phyloP scores from a whole-genome alignment of 306 rosid genomes.

The Quercus aquifolioides region DNA sequence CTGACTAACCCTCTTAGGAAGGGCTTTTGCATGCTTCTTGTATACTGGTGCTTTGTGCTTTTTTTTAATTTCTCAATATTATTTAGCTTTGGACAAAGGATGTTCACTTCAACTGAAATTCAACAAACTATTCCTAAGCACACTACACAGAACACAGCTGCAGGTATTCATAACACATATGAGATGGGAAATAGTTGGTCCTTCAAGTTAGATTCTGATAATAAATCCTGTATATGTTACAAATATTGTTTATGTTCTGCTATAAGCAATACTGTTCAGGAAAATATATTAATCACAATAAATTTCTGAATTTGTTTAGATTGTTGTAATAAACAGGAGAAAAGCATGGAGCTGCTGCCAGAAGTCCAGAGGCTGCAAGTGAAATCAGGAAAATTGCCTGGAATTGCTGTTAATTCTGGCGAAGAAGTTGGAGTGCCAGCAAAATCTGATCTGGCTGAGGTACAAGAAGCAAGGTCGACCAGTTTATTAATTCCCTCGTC shows the following conservation, averaged over 20 bases:
- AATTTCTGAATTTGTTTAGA: constrained; percentile 8
- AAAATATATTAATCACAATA: neutral
- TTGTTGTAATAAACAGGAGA: constrained; percentile 59
- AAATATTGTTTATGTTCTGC: neutral
- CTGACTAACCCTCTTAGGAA: neutral
- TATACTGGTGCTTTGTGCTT: neutral
- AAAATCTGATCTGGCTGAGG: constrained; percentile 44
- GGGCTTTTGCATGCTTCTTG: neutral
- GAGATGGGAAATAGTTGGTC: neutral
- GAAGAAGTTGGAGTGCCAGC: constrained; percentile 45
- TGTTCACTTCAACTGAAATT: neutral
- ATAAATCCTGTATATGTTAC: neutral
- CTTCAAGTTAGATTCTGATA: neutral
- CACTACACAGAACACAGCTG: neutral
- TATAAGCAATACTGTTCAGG: neutral
- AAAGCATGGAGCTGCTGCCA: constrained; percentile 84
- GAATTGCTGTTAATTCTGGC: constrained; percentile 29
- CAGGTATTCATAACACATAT: neutral
- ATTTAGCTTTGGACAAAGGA: neutral
- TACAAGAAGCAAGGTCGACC: constrained; percentile 44
- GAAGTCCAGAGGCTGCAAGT: constrained; percentile 69
- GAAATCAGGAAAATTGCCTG: constrained; percentile 53
- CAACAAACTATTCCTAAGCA: neutral
- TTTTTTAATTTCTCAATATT: neutral
- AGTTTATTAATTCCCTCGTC: constrained; percentile 74